A percentile compares a stretch with the other conserved stretches of the same genome.
phyloP scores from a whole-genome alignment of 352 stramenopile species.

The Phytophthora sojae region DNA sequence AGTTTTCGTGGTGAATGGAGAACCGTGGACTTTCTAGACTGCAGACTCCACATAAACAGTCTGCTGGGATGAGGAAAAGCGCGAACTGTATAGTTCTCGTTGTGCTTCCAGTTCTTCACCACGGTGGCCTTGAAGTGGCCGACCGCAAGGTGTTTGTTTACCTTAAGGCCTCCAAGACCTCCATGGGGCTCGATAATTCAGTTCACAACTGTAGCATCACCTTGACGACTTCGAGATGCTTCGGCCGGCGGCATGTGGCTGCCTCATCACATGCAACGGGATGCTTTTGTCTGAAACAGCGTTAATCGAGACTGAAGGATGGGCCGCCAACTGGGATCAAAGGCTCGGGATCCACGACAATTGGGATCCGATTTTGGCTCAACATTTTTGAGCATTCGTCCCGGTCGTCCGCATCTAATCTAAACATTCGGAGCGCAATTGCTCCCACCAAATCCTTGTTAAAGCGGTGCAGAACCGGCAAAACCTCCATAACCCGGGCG shows the following conservation, averaged over 20 bases:
- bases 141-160: neutral
- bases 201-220: neutral
- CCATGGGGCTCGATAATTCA: neutral
- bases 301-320: conserved; percentile 18
- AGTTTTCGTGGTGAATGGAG: conserved; percentile 7
- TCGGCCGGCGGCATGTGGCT: neutral
- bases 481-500: neutral
- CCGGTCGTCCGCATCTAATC: neutral
- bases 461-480: conserved; percentile 9
- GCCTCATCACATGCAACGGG: conserved; percentile 7
- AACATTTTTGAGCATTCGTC: conserved; percentile 5
- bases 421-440: neutral
- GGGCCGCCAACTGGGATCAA: conserved; percentile 2
- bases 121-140: neutral
- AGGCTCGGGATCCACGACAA: neutral
- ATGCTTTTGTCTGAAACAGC: conserved; percentile 14
- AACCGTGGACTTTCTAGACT: conserved; percentile 19
- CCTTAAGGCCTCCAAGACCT: neutral
- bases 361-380: neutral
- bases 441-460: conserved; percentile 5
- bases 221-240: conserved; percentile 1
- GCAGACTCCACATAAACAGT: conserved; percentile 10
- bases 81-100: conserved; percentile 24
- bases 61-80: conserved; percentile 24
- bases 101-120: neutral